Conservation (phyloP, 2,329 filamentous ascomycete genomes). For the Verticillium zaregamsianum region DNA sequence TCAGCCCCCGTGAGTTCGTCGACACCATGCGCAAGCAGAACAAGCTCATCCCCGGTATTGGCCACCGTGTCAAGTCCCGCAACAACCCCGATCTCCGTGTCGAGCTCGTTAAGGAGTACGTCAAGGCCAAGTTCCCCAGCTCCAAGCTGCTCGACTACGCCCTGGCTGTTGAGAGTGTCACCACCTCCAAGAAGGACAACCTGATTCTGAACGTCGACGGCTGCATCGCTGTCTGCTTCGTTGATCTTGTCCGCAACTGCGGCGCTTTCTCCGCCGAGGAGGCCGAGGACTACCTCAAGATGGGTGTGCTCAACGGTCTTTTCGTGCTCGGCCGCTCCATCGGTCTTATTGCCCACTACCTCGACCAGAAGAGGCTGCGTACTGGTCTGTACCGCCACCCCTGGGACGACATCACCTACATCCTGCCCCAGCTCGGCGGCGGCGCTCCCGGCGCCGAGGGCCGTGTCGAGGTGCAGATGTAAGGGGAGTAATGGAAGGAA, state of each 20-base stretch:
- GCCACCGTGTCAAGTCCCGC: constrained; percentile 98
- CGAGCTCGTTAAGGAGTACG: constrained; percentile 98
- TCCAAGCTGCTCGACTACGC: constrained; percentile 99
- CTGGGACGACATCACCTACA: constrained; percentile 97
- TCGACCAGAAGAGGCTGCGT: constrained; percentile 98
- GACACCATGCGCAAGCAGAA: constrained; percentile 99
- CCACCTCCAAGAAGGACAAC: constrained; percentile 99
- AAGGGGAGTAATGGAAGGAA: constrained; percentile 19
- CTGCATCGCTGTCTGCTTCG: constrained; percentile 97
- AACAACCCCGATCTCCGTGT: constrained; percentile 99
- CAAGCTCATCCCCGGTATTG: constrained; percentile 99
- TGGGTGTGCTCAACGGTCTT: constrained; percentile 99
- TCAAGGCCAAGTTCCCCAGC: constrained; percentile 93
- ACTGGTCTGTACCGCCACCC: constrained; percentile 98
- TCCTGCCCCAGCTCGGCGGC: constrained; percentile 75
- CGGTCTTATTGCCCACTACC: constrained; percentile 98
- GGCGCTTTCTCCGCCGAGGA: constrained; percentile 95
- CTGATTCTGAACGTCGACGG: constrained; percentile 99
- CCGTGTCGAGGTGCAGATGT: constrained; percentile 85
- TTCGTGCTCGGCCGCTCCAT: constrained; percentile 97
- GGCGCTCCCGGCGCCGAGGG: constrained; percentile 73
- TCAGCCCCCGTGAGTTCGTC: constrained; percentile 97
- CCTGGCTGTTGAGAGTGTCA: constrained; percentile 94
- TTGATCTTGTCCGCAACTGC: constrained; percentile 95
- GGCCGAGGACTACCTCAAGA: constrained; percentile 96